phyloP scores from a whole-genome alignment of 331 rosid species.

The Cucumis variabilis region DNA sequence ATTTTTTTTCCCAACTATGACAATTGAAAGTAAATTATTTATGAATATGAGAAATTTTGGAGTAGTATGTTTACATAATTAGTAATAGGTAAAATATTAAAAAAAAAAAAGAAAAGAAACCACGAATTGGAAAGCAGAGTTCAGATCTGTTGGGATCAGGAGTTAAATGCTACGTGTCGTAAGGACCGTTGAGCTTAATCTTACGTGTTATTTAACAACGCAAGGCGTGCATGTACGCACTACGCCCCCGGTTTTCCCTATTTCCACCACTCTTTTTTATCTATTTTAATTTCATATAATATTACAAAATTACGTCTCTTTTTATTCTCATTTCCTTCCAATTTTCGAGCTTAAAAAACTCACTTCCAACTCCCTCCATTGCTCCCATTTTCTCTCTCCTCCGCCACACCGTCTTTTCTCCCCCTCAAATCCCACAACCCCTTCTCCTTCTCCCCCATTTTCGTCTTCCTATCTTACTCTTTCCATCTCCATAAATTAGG shows the following conservation, averaged over 20 bases:
- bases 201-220: slow-evolving; percentile 28
- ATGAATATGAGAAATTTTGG: too few relatives aligned
- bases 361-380: not conserved
- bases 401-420: slow-evolving; percentile 16
- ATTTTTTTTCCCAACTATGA: too few relatives aligned
- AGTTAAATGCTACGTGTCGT: slow-evolving; percentile 4
- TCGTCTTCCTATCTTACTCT: not conserved
- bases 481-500: not conserved
- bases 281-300: not conserved
- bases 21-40: too few relatives aligned
- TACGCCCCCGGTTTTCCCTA: slow-evolving; percentile 14
- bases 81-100: too few relatives aligned
- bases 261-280: not conserved
- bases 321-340: not conserved
- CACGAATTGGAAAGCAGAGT: not conserved
- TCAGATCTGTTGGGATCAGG: not conserved
- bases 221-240: slow-evolving; percentile 21
- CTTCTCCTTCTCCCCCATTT: not conserved
- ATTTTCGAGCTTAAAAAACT: slow-evolving; percentile 21
- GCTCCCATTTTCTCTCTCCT: slow-evolving; percentile 12
- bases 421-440: not conserved
- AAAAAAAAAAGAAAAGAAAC: not conserved
- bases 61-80: too few relatives aligned
- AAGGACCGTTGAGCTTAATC: not conserved
- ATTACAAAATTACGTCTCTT: not conserved